phyloP scores from a whole-genome alignment of 148 eudicot species.

The Nepenthes gracilis region DNA sequence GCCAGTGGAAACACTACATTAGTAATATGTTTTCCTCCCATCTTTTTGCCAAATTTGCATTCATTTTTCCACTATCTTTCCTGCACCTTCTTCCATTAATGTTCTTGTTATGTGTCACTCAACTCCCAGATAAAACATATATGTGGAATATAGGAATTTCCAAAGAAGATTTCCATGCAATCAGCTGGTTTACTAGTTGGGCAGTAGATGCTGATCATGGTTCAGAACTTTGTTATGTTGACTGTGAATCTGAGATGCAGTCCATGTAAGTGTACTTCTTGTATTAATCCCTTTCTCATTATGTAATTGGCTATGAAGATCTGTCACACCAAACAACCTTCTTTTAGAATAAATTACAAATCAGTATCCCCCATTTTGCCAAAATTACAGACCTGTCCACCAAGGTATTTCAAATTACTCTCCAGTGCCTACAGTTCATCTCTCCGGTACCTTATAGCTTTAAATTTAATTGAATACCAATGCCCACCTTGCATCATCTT shows the following conservation, averaged over 20 bases:
- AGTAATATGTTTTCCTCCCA: constrained; percentile 24
- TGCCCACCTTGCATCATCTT: too few relatives aligned
- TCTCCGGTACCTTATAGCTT: too few relatives aligned
- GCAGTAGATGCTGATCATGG: constrained; percentile 92
- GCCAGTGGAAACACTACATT: constrained; percentile 92
- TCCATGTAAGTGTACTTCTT: constrained; percentile 14
- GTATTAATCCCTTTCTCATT: not conserved
- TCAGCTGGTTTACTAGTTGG: constrained; percentile 99
- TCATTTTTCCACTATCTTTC: not conserved
- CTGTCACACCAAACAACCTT: not conserved
- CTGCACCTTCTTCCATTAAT: not conserved
- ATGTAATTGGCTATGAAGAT: not conserved
- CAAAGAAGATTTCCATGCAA: constrained; percentile 69
- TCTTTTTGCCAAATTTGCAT: not conserved
- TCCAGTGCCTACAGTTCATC: too few relatives aligned
- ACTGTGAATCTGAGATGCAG: constrained; percentile 10
- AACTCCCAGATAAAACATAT: constrained; percentile 52
- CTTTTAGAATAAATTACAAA: not conserved
- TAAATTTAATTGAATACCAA: too few relatives aligned
- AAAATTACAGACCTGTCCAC: not conserved
- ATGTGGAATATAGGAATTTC: constrained; percentile 40
- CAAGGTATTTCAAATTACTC: too few relatives aligned
- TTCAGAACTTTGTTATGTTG: constrained; percentile 31
- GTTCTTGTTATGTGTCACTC: not conserved
- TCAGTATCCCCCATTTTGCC: too few relatives aligned